Base-by-base conservation (phyloP, 2,329 filamentous ascomycete species). In the Diaporthe citri region DNA sequence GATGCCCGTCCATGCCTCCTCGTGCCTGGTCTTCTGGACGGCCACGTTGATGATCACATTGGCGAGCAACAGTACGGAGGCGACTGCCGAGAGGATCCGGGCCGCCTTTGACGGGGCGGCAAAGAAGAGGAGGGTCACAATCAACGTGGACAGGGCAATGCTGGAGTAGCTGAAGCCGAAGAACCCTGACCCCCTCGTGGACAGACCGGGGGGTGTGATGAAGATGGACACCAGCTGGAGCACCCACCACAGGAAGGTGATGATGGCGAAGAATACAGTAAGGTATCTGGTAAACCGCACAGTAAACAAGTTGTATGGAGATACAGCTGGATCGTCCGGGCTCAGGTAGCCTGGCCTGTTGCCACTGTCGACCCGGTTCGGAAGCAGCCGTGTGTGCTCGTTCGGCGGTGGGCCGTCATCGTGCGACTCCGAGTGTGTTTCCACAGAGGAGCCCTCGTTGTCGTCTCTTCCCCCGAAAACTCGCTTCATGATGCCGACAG, bases 261-360 rank as follows among this genome's bases (percentile, higher is more conserved):
- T 82, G 70, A 91, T 83, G 28, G 96, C 87, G 81, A 98, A 94
- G 51, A 95, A 79, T 73, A 97, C 87, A 7, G 95, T 96, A 76
- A 97, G 83, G 81, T 92, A 94, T 81, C 95, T 91, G 72, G 97
- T 87, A 62, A 94, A 90, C 25, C 97, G 93, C 67, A 99, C 94
- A 75, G 92, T 95, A 93, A 95, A 98, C 51, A 98, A 90, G 80
- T 99, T 99, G 86, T 98, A 98, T 0, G 97, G 97, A 4, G 95
- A 94, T 84, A 97, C 94, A 78, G 94, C 94, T 82, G 94, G 94
- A 82, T 96, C 94, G 86, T 95, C 93, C 17, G 94, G 93, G 79
- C 93, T 93, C 72, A 96, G 86, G 80, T 93, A 95, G n/a, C 57
- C 57, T 5, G 55, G 55, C 36, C 46, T 64, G 57, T 28, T 67